Conservation (phyloP, 2,329 filamentous ascomycete species). For the Xylariales sp. region DNA sequence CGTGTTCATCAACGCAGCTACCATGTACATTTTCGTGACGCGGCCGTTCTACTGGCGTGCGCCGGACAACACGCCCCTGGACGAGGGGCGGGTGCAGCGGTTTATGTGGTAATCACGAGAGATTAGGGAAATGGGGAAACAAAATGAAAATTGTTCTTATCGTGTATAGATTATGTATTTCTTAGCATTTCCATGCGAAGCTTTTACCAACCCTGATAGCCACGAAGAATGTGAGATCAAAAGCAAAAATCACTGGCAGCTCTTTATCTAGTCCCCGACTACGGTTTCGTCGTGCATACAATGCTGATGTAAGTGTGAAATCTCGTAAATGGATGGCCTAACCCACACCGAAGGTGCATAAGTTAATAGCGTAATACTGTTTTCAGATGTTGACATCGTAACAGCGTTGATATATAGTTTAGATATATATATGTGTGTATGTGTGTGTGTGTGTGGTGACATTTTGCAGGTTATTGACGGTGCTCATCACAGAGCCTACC, state of each 20-base stretch:
- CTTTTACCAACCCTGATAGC: neutral
- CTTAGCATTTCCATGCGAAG: neutral
- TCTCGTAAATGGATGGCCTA: neutral
- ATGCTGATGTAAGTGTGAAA: neutral
- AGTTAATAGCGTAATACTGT: neutral
- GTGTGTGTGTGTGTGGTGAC: neutral
- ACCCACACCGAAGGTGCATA: neutral
- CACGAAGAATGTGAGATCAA: neutral
- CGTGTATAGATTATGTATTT: neutral
- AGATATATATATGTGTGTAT: conserved; percentile 12
- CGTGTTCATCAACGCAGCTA: conserved; percentile 70
- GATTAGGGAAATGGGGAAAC: neutral
- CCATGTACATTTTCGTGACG: conserved; percentile 77
- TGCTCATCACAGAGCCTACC: neutral
- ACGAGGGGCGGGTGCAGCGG: conserved; percentile 71
- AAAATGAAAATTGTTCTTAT: neutral
- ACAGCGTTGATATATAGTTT: conserved; percentile 25
- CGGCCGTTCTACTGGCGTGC: conserved; percentile 74
- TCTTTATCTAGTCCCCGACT: neutral
- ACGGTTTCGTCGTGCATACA: neutral
- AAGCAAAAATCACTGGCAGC: too few species aligned
- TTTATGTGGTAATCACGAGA: conserved; percentile 79
- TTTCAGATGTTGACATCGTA: conserved; percentile 20
- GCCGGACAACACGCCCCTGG: conserved; percentile 63
- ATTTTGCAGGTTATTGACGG: conserved; percentile 11